Evolutionary conservation across 805 yeast genomes (phyloP).

Genomic region (Nakazawaea peltata): DNA sequence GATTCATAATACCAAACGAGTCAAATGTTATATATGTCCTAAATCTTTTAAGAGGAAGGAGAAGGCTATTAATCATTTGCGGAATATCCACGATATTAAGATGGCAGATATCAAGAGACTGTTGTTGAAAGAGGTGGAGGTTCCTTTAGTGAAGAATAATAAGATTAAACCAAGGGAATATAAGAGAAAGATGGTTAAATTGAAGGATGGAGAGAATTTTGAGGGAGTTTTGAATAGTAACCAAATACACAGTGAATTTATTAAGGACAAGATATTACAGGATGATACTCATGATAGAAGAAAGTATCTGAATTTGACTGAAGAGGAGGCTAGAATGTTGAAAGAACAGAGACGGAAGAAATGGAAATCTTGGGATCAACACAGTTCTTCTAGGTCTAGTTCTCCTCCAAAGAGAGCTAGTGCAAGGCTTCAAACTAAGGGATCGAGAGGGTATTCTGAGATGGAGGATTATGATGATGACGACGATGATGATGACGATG

Average conservation of each 20-base stretch:
- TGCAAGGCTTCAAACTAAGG: neutral
- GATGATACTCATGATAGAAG: constrained; percentile 9
- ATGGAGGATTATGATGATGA: constrained; percentile 5
- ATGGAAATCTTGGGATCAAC: neutral
- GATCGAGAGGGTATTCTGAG: neutral
- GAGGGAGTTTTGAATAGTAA: constrained; percentile 11
- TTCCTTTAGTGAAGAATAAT: constrained; percentile 7
- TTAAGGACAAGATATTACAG: constrained; percentile 8
- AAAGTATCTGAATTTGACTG: constrained; percentile 6
- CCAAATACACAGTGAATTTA: constrained; percentile 10
- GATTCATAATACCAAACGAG: constrained; percentile 10
- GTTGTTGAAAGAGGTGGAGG: constrained; percentile 9
- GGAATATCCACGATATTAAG: constrained; percentile 10
- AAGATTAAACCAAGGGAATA: constrained; percentile 9
- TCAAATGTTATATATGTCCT: constrained; percentile 10
- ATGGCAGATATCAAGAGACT: constrained; percentile 10
- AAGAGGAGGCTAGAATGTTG: constrained; percentile 4
- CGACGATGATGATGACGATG: constrained; percentile 5
- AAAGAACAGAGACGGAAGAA: constrained; percentile 3
- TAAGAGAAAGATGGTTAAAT: constrained; percentile 10
- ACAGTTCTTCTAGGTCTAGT: neutral
- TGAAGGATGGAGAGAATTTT: constrained; percentile 10
- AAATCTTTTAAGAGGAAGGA: constrained; percentile 11
- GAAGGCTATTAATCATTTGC: constrained; percentile 10
- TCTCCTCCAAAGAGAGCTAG: constrained; percentile 2